Percentiles rank a stretch among this genome's conserved stretches.
Conservation (phyloP, 306 rosid species). For the Canavalia gladiata region DNA sequence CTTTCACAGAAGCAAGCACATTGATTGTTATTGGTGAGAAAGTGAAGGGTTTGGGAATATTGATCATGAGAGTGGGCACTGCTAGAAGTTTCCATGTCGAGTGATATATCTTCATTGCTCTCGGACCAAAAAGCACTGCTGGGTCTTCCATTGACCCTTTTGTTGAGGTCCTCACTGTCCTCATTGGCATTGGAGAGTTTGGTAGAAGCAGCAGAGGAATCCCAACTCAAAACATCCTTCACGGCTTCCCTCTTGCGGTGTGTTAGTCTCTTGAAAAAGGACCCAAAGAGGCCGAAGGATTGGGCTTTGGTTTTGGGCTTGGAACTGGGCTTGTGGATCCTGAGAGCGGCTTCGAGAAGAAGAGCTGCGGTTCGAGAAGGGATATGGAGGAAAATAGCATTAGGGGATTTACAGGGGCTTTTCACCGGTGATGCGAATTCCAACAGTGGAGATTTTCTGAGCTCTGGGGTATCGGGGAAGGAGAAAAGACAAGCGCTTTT, state of each 20-base stretch:
- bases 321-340: conserved; percentile 79
- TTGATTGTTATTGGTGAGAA: conserved; percentile 32
- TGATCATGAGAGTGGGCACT: conserved; percentile 52
- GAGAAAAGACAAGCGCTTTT: conserved; percentile 79
- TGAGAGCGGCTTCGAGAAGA: conserved; percentile 87
- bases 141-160: conserved; percentile 46
- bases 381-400: conserved; percentile 76
- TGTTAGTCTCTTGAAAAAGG: conserved; percentile 71
- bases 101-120: conserved; percentile 59
- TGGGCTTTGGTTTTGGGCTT: conserved; percentile 50
- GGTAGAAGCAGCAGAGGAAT: conserved; percentile 51
- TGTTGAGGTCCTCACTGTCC: neutral
- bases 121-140: conserved; percentile 74
- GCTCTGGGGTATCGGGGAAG: conserved; percentile 66
- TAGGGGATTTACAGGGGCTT: conserved; percentile 75
- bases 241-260: conserved; percentile 58
- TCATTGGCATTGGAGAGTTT: conserved; percentile 20
- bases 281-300: conserved; percentile 71
- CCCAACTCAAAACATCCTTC: conserved; percentile 58
- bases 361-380: conserved; percentile 79
- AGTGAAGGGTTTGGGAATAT: conserved; percentile 50
- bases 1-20: conserved; percentile 64
- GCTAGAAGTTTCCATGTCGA: conserved; percentile 59
- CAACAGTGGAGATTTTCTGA: conserved; percentile 75
- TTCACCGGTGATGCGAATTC: conserved; percentile 74